Conservation (phyloP, 2,329 filamentous ascomycete genomes). For the Teratosphaeria zuluensis region DNA sequence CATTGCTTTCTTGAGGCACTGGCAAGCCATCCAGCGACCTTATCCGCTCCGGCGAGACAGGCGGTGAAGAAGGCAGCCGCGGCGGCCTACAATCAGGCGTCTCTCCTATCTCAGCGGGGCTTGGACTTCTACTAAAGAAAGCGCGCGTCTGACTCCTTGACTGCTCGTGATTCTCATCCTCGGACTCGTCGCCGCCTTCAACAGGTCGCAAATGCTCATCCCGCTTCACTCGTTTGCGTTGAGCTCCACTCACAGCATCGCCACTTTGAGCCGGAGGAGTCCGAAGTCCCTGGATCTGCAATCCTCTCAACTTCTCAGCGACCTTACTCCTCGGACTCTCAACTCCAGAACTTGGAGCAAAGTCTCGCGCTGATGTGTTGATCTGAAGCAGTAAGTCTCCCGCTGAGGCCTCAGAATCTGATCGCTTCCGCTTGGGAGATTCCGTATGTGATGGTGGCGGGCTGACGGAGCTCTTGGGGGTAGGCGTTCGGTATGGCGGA, state of each 20-base stretch:
- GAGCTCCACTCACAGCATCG: background rate
- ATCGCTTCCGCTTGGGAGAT: conserved; percentile 16
- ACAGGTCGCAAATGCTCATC: background rate
- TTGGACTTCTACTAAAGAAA: background rate
- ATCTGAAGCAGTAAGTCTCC: conserved; percentile 1
- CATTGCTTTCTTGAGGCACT: too few relatives aligned
- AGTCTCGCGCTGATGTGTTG: conserved; percentile 1
- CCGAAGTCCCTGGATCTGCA: conserved; percentile 10
- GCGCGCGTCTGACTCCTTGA: background rate
- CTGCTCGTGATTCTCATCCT: background rate
- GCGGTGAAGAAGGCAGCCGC: background rate
- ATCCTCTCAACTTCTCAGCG: conserved; percentile 15
- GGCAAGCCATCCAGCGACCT: background rate
- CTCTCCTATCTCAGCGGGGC: conserved; percentile 9
- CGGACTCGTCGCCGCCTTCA: background rate
- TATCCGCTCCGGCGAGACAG: background rate
- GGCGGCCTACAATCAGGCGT: conserved; percentile 11
- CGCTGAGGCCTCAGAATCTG: background rate
- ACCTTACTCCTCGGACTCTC: conserved; percentile 23
- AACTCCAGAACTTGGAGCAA: background rate
- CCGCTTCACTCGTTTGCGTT: conserved; percentile 14
- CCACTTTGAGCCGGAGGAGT: background rate
- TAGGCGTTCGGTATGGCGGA: conserved; percentile 16
- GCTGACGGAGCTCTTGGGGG: conserved; percentile 8
- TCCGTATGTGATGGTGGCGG: conserved; percentile 7